Base-by-base conservation (phyloP, 805 yeast species). In the Millerago galiae region DNA sequence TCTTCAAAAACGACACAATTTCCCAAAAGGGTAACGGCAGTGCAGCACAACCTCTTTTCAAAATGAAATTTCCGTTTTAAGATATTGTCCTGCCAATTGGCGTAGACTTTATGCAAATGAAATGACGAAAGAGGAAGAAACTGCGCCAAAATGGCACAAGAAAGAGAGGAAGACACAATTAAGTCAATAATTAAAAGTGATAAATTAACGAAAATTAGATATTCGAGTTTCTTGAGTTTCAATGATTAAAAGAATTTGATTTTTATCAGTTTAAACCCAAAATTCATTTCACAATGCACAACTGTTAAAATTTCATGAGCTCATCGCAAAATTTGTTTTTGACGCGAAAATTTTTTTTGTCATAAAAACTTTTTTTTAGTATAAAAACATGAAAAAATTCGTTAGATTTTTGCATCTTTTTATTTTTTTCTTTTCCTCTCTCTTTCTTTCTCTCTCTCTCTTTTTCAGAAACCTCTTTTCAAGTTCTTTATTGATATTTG, bases 381-480 rank as follows among this genome's bases (percentile, higher is more conserved):
- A 42, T 41, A 44, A 44, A 48, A 39, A 42, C 34, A 18, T 29
- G n/a, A 33, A 40, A n/a, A 21, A 34, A 21, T 26, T 34, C 42
- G 37, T 31, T 35, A 15, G 17, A 17, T 45, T 46, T 43, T 28
- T 37, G 24, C 16, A 18, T 16, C 32, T 49, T 43, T 48, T 49
- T 40, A 34, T 50, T 50, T 55, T 40, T 42, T 54, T 50, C 49
- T 47, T 30, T 54, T 56, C 43, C 42, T 16, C 43, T 46, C 50
- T 49, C 47, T 43, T 57, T 42, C 44, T 41, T 27, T 44, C 46
- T 50, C 48, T 48, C 63, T 48, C 68, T 67, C 66, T 62, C 46
- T 40, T 49, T 54, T 54, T 54, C 60, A 55, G 59, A 54, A 56
- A 54, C 54, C 59, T 51, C 58, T 52, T 54, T 46, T 51, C 42